Percentiles rank a stretch among this genome's conserved stretches.
These are phyloP conservation scores for Alternaria sp. DNA, from an alignment of 2,329 filamentous ascomycete genomes.

Conservation along the genomic window DNA sequence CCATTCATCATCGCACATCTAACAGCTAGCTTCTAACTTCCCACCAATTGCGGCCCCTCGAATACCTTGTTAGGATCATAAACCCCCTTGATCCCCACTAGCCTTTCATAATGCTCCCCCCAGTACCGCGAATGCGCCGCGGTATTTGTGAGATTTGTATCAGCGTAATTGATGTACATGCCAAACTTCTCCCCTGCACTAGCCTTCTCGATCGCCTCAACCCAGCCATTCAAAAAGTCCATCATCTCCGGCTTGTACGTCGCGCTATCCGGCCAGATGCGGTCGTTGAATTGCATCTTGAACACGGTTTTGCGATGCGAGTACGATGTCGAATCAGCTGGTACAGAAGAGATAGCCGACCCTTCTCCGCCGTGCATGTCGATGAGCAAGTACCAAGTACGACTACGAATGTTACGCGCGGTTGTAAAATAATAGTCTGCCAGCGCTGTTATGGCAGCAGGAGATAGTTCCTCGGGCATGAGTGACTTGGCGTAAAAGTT, in stretches of 20 bases:
- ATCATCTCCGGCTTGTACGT: conserved; percentile 47
- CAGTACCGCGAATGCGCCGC: conserved; percentile 47
- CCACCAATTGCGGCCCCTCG: not conserved
- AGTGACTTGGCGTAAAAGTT: conserved; percentile 41
- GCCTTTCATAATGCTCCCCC: not conserved
- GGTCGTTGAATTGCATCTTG: conserved; percentile 41
- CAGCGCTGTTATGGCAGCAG: conserved; percentile 27
- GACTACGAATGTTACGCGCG: not conserved
- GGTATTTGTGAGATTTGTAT: conserved; percentile 54
- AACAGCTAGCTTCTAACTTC: not conserved
- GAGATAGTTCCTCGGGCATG: conserved; percentile 32
- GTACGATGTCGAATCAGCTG: conserved; percentile 29
- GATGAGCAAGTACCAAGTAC: conserved; percentile 38
- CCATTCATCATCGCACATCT: not conserved
- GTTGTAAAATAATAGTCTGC: conserved; percentile 4
- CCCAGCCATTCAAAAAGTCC: conserved; percentile 51
- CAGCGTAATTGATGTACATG: conserved; percentile 62
- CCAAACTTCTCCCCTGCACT: conserved; percentile 45
- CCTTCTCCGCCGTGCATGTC: conserved; percentile 36
- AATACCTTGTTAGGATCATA: not conserved
- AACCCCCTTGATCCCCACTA: not conserved
- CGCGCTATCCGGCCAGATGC: conserved; percentile 14
- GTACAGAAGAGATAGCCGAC: conserved; percentile 19
- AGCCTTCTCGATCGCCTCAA: conserved; percentile 41
- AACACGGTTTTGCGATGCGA: conserved; percentile 39